Conservation (phyloP, 768 basidiomycete species). For the Tylopilus vinaceipallidus region DNA sequence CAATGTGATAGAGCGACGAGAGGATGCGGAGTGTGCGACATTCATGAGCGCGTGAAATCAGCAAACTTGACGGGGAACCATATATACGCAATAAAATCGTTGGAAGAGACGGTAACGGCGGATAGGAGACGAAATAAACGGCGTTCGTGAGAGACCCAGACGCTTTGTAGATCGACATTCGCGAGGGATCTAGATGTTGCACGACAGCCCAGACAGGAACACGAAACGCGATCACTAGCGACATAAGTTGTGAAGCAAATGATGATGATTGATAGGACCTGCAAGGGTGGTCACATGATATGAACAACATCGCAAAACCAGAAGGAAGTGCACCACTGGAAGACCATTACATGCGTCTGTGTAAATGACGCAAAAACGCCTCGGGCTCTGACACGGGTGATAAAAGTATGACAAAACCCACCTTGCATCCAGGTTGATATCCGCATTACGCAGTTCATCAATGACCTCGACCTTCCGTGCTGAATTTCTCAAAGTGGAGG, state of each 20-base stretch:
- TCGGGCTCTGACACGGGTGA: slow-evolving; percentile 17
- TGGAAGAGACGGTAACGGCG: slow-evolving; percentile 42
- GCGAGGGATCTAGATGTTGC: slow-evolving; percentile 42
- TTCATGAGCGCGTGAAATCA: slow-evolving; percentile 88
- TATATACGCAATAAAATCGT: slow-evolving; percentile 91
- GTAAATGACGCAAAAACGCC: slow-evolving; percentile 2
- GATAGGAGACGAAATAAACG: slow-evolving; percentile 92
- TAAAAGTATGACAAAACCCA: slow-evolving; percentile 43
- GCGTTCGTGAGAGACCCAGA: slow-evolving; percentile 94
- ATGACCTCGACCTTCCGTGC: slow-evolving; percentile 45
- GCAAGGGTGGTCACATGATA: slow-evolving; percentile 16
- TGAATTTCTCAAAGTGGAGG: slow-evolving; percentile 35
- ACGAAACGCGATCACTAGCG: slow-evolving; percentile 52
- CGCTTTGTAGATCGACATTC: slow-evolving; percentile 70
- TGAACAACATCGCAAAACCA: slow-evolving; percentile 16
- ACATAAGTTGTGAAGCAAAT: slow-evolving; percentile 56
- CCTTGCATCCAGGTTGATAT: slow-evolving; percentile 62
- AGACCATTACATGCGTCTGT: slow-evolving; percentile 37
- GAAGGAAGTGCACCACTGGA: slow-evolving; percentile 29
- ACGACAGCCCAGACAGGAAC: slow-evolving; percentile 58
- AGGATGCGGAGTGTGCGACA: slow-evolving; percentile 87
- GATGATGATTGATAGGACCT: slow-evolving; percentile 64
- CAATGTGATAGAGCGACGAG: slow-evolving; percentile 84
- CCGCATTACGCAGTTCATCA: slow-evolving; percentile 61
- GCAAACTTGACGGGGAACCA: slow-evolving; percentile 78